Base-by-base conservation (phyloP, 2,329 filamentous ascomycete species). In the Ceratocystis ficicola region DNA sequence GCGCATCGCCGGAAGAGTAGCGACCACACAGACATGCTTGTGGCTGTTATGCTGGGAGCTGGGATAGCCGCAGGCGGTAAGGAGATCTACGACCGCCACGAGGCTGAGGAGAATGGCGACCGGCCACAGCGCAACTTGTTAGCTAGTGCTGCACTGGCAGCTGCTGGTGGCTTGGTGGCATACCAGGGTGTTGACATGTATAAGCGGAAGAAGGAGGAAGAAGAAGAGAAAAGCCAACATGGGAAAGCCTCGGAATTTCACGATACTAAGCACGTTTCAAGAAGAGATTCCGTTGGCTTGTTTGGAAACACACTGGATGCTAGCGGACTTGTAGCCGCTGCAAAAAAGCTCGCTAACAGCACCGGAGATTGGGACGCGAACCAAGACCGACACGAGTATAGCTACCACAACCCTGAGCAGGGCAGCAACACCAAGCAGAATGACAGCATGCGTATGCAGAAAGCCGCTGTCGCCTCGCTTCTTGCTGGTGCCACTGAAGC, bases 401-500 rank as follows among this genome's bases (percentile, higher is more conserved):
- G 1, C 48, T 15, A 52, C 22, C 5, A 52, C 15, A 77, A 75
- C 68, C 74, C 72, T 57, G 70, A 41, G 65, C 44, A 41, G 10
- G 36, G 46, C 44, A 60, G 36, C 72, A 68, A 63, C 25, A 32
- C 44, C 5, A 63, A 64, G 5, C 77, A 77, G 41, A 76, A 81
- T 25, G 83, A 83, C 67, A 81, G 82, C 69, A 83, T 81, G 41
- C 89, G 89, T 71, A 83, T 90, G 60, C 86, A 91, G 70, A 90
- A 96, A 76, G 91, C 91, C 44, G 90, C 92, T 73, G 93, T 94
- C 79, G 92, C 93, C 44, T 94, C 92, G 22, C 80, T 96, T 48
- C 83, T 95, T 60, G 92, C 93, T 36, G 93, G 91, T 71, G 93
- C 92, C 50, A 88, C 91, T 65, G 92, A 96, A 75, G 93, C 93